Percentiles rank a stretch among this genome's conserved stretches.
Evolutionary conservation across 2,329 filamentous ascomycete genomes (phyloP).

Genomic region (Beauveria asiatica): DNA sequence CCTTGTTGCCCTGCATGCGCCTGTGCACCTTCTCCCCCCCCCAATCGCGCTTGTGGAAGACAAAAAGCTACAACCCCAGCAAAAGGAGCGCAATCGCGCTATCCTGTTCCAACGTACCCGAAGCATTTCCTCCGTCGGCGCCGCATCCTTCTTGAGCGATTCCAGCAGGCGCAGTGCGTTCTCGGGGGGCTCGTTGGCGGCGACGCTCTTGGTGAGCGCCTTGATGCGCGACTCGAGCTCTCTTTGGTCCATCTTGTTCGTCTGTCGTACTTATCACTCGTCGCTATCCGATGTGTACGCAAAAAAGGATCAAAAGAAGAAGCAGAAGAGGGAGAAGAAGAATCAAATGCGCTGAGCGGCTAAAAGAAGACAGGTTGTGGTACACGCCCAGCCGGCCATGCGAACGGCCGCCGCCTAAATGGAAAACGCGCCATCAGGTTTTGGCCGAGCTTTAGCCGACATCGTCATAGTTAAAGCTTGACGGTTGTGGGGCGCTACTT

Average conservation of each 20-base stretch:
- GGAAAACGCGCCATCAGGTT: neutral
- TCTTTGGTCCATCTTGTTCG: constrained; percentile 60
- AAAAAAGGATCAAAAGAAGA: too few relatives aligned
- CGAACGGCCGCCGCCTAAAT: neutral
- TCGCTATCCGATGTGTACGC: too few relatives aligned
- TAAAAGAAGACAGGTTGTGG: neutral
- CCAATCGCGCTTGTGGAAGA: neutral
- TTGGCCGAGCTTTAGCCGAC: neutral
- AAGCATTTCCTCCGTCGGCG: constrained; percentile 81
- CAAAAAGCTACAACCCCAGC: neutral
- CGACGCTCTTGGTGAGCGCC: constrained; percentile 70
- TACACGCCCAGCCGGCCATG: neutral
- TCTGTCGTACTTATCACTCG: too few relatives aligned
- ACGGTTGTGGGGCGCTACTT: neutral
- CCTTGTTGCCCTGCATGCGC: too few relatives aligned
- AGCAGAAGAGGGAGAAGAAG: too few relatives aligned
- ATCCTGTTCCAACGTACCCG: constrained; percentile 45
- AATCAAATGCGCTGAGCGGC: too few relatives aligned
- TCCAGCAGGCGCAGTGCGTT: constrained; percentile 68
- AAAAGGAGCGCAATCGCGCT: too few relatives aligned
- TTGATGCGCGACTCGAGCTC: constrained; percentile 72
- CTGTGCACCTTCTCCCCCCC: too few relatives aligned
- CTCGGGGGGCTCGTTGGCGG: constrained; percentile 63
- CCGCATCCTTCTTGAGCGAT: constrained; percentile 69
- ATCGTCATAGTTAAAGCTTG: neutral